A percentile compares a stretch with the other conserved stretches of the same genome.
Evolutionary conservation across 192 early-diverging fungal genomes (phyloP).

Genomic region (Obelidium mucronatum): DNA sequence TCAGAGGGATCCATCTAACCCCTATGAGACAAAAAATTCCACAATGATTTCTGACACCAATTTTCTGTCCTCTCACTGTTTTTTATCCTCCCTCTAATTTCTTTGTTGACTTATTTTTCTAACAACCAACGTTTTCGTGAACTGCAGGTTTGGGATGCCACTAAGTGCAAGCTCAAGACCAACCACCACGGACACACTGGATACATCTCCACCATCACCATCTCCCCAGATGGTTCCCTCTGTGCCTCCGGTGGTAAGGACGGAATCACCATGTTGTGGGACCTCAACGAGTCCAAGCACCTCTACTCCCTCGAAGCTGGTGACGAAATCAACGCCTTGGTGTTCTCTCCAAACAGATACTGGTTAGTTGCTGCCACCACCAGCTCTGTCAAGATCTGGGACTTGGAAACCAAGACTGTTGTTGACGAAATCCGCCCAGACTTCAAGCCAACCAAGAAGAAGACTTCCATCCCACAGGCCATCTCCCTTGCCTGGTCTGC

Average conservation of each 20-base stretch:
- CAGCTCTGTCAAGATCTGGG: constrained; percentile 99
- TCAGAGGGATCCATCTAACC: constrained; percentile 43
- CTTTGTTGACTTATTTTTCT: neutral
- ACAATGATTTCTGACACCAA: constrained; percentile 42
- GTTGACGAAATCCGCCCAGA: constrained; percentile 82
- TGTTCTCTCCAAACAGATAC: constrained; percentile 99
- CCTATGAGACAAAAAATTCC: constrained; percentile 54
- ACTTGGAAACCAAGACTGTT: constrained; percentile 96
- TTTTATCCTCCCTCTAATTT: neutral
- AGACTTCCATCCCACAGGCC: constrained; percentile 82
- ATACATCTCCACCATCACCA: constrained; percentile 97
- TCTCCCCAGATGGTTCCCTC: constrained; percentile 99
- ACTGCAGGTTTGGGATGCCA: constrained; percentile 94
- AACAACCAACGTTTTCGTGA: neutral
- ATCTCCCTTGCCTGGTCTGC: constrained; percentile 98
- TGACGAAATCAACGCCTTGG: constrained; percentile 94
- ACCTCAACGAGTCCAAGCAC: constrained; percentile 99
- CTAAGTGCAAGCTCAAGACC: constrained; percentile 98
- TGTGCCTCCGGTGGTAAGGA: constrained; percentile 99
- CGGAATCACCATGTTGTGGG: constrained; percentile 99
- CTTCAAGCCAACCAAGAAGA: constrained; percentile 61
- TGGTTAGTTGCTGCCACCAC: constrained; percentile 99
- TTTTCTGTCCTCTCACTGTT: neutral
- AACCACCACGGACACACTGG: constrained; percentile 99
- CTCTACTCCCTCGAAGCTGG: constrained; percentile 98